Evolutionary conservation across 345 rosid genomes (phyloP).

Genomic region (Rhizophora apiculata): DNA sequence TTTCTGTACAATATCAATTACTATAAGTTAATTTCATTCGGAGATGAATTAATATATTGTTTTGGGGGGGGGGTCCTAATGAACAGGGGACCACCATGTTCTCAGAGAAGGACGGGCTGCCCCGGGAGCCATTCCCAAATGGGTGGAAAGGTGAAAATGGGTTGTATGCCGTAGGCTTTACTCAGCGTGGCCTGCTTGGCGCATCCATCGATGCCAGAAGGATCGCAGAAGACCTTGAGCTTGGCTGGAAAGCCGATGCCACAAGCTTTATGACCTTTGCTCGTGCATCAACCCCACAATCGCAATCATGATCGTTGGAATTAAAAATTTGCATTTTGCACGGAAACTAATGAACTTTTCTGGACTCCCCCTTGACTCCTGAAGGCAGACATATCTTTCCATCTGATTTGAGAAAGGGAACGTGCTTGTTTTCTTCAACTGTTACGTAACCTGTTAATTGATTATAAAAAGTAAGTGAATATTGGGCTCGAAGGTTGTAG

Average conservation of each 20-base stretch:
- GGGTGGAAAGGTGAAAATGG: conserved; percentile 88
- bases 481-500: neutral
- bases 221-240: conserved; percentile 60
- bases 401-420: neutral
- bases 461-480: neutral
- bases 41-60: neutral
- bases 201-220: conserved; percentile 62
- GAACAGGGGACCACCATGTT: conserved; percentile 39
- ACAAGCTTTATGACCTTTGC: conserved; percentile 7
- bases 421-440: neutral
- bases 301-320: neutral
- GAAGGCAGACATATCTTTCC: too few relatives aligned
- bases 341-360: neutral
- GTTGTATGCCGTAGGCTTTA: conserved; percentile 75
- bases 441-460: neutral
- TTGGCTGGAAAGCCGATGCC: conserved; percentile 34
- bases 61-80: neutral
- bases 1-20: too few relatives aligned
- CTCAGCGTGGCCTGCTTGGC: conserved; percentile 77
- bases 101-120: conserved; percentile 62
- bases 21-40: neutral
- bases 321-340: neutral
- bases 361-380: neutral
- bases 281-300: conserved; percentile 2
- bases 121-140: conserved; percentile 49